Evolutionary conservation across 805 yeast genomes (phyloP).

Genomic region (Lipomyces yamadae): DNA sequence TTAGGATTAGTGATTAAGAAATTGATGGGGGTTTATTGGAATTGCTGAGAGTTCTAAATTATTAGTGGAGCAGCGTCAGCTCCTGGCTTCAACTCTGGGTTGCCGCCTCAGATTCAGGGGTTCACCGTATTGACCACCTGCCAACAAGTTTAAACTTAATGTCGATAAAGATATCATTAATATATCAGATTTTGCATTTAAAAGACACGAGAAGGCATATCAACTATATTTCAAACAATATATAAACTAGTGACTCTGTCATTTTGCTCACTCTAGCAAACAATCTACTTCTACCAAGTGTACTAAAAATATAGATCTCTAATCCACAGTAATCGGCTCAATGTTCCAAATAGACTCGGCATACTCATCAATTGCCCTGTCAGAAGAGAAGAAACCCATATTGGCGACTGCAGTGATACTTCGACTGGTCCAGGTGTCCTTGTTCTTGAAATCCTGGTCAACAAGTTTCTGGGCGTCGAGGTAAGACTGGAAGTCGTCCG

Average conservation of each 20-base stretch:
- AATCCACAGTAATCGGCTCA: constrained; percentile 59
- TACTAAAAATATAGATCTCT: background rate
- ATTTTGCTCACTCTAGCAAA: background rate
- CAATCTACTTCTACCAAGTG: too few relatives aligned
- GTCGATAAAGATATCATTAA: too few relatives aligned
- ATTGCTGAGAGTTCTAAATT: background rate
- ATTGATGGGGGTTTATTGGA: background rate
- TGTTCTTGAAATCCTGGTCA: constrained; percentile 71
- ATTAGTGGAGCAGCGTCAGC: too few relatives aligned
- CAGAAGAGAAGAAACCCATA: constrained; percentile 91
- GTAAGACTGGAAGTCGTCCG: constrained; percentile 88
- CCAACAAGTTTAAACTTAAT: too few relatives aligned
- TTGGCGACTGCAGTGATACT: constrained; percentile 81
- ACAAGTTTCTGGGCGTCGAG: constrained; percentile 78
- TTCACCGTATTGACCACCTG: too few relatives aligned
- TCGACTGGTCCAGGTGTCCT: constrained; percentile 76
- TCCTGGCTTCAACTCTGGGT: too few relatives aligned
- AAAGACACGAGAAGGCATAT: background rate
- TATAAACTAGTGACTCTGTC: background rate
- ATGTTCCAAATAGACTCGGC: constrained; percentile 93
- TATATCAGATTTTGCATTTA: background rate
- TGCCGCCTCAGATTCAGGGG: too few relatives aligned
- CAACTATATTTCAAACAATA: background rate
- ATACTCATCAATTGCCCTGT: constrained; percentile 88
- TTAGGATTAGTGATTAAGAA: background rate